Base-by-base conservation (phyloP, 306 rosid genomes). In the Pachyrhizus erosus region DNA sequence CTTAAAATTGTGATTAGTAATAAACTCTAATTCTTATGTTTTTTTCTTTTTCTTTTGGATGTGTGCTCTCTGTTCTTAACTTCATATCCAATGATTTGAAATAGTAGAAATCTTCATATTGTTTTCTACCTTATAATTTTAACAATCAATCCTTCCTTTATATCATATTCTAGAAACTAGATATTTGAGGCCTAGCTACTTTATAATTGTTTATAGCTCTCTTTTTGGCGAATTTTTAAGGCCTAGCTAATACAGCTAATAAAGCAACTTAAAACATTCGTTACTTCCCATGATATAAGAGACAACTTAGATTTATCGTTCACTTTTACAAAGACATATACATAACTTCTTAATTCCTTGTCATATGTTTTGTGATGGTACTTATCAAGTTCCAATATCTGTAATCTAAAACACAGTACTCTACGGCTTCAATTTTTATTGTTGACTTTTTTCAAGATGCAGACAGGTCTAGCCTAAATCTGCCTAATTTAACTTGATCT, bases 1-100 rank as follows among this genome's bases (percentile, higher is more conserved):
- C 49, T 27, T 13, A 73, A 71, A 77, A 39, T 34, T 83, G 62
- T 26, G 79, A 78, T 62, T 51, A 64, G 18, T 78, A 62, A 52
- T 21, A 60, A 49, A 72, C 55, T 72, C 21, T 10, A 52, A 37
- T 33, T 60, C 49, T 58, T 70, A 18, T 72, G 40, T 46, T 37
- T 70, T 37, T 43, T 77, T 69, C 8, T 77, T 61, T 61, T 61
- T 77, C 79, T 78, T 24, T 66, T 78, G 37, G 48, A 43, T 65
- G 57, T 58, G 24, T 70, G 75, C 11, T 77, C 58, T 48, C 33
- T 26, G 62, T 33, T 71, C 57, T 58, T 60, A 33, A 69, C 62
- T 61, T 73, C 17, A 31, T 58, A 23, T 77, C 74, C 20, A 78
- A 52, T 77, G 33, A 83, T 77, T 72, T 71, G 31, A 71, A 69